These are phyloP conservation scores for Clavispora phyllophila DNA, from an alignment of 805 yeast genomes.

Conservation along the genomic window DNA sequence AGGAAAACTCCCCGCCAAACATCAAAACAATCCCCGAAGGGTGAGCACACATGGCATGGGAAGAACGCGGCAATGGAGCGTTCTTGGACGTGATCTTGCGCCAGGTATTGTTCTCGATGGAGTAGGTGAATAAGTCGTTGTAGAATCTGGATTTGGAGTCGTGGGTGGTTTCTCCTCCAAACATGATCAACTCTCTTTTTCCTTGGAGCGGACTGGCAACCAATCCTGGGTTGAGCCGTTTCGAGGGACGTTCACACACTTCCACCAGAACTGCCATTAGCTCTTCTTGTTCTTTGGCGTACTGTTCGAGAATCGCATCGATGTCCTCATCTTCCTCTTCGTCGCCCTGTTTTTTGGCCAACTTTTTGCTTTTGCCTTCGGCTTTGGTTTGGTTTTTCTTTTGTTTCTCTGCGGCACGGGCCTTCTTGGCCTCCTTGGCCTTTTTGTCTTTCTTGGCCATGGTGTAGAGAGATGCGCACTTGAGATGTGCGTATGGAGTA, in stretches of 20 bases:
- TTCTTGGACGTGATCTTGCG: conserved; percentile 72
- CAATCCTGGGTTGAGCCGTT: conserved; percentile 69
- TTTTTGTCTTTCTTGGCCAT: conserved; percentile 91
- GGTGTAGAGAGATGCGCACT: conserved; percentile 1
- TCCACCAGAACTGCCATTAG: conserved; percentile 69
- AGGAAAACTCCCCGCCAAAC: conserved; percentile 96
- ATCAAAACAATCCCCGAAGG: conserved; percentile 81
- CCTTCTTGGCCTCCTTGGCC: conserved; percentile 87
- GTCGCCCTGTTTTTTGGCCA: conserved; percentile 68
- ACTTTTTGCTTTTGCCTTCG: conserved; percentile 67
- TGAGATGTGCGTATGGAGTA: not conserved
- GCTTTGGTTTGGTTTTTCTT: conserved; percentile 74
- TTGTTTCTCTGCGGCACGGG: conserved; percentile 76
- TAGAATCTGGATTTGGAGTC: conserved; percentile 59
- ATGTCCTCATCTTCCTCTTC: conserved; percentile 84
- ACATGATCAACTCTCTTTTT: conserved; percentile 70
- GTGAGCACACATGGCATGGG: conserved; percentile 91
- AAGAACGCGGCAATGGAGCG: conserved; percentile 86
- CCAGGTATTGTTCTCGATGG: conserved; percentile 80
- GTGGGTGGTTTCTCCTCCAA: conserved; percentile 80
- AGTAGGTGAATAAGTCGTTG: conserved; percentile 73
- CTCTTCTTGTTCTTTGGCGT: conserved; percentile 72
- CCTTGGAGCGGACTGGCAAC: conserved; percentile 72
- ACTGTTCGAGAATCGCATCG: conserved; percentile 74
- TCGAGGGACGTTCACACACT: conserved; percentile 54